These are phyloP conservation scores for Erysimum cheiranthoides DNA, from an alignment of 345 rosid species.

Conservation along the genomic window DNA sequence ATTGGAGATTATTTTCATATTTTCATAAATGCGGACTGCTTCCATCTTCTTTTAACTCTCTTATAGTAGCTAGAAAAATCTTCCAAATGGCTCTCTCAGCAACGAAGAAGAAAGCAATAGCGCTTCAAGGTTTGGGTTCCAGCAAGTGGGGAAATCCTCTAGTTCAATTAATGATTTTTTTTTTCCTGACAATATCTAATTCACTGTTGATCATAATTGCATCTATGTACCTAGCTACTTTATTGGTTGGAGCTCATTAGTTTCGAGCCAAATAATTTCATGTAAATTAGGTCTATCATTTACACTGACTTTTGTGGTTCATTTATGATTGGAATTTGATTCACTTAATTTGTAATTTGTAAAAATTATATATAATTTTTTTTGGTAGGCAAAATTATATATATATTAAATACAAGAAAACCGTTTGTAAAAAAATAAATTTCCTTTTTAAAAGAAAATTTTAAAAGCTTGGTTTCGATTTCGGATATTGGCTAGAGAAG, in stretches of 20 bases:
- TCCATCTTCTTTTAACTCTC: too few species aligned
- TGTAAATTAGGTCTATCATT: background rate
- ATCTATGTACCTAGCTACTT: background rate
- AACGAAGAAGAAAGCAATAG: slow-evolving; percentile 2
- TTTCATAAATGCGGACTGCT: too few species aligned
- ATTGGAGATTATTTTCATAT: background rate
- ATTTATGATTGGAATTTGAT: background rate
- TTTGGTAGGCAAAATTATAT: too few species aligned
- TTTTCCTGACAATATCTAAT: too few species aligned
- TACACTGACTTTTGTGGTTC: background rate
- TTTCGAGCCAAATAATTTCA: background rate
- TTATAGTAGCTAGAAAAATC: background rate
- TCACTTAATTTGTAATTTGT: background rate
- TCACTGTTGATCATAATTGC: too few species aligned
- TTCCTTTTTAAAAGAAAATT: too few species aligned
- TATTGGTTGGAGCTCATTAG: background rate
- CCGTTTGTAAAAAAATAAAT: too few species aligned
- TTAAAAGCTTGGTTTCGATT: too few species aligned
- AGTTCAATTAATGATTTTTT: too few species aligned
- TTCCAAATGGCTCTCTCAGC: background rate
- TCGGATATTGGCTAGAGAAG: too few species aligned
- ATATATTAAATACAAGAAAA: too few species aligned
- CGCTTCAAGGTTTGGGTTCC: background rate
- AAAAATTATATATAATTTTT: too few species aligned
- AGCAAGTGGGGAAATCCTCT: background rate